Base-by-base conservation (phyloP, 2,329 filamentous ascomycete species). In the Trichoderma sp. region DNA sequence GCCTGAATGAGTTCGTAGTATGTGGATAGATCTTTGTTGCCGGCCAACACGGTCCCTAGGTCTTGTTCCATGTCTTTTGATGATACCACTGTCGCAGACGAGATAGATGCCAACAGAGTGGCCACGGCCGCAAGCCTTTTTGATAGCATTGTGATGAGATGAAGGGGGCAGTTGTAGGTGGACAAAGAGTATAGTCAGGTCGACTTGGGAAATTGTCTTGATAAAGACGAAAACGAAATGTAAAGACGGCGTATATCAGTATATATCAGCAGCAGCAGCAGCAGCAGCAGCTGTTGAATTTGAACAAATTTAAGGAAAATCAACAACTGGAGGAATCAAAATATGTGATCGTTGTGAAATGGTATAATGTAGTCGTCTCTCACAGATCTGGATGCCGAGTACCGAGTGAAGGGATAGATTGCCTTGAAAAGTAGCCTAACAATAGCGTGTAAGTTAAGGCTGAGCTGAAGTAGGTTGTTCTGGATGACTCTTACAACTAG, bases 1-100 rank as follows among this genome's bases (percentile, higher is more conserved):
- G 82, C 83, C 77, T 82, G 78, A 71, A 85, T 80, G 61, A 85
- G 74, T 21, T 77, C 75, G 71, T 82, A 81, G 71, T 81, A 85
- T 2, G 79, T 84, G 10, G 79, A 81, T 47, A 85, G 76, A 61
- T 84, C 82, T 67, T 77, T 76, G 60, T 83, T 77, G 4, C 73
- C 75, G 6, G 77, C 74, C 14, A 85, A 72, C 27, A 84, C 76
- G 8, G 75, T 76, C 2, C 81, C 82, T 57, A 85, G 72, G 70
- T 83, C 81, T 33, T 76, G 71, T 1, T 72, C 33, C 24, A 11
- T 70, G 8, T 74, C 72, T 43, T 19, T 43, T 43, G 40, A 43
- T n/a, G 14, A 19, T 7, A 43, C 40, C 8, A n/a, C 8, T 13
- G 73, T 71, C 11, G 73, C 72, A 21, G 73, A 73, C 5, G 73